Evolutionary conservation across 768 basidiomycete species (phyloP), one percentile per base, ranked within the genome.

Genomic region (Leucosporidium creatinivorum): DNA sequence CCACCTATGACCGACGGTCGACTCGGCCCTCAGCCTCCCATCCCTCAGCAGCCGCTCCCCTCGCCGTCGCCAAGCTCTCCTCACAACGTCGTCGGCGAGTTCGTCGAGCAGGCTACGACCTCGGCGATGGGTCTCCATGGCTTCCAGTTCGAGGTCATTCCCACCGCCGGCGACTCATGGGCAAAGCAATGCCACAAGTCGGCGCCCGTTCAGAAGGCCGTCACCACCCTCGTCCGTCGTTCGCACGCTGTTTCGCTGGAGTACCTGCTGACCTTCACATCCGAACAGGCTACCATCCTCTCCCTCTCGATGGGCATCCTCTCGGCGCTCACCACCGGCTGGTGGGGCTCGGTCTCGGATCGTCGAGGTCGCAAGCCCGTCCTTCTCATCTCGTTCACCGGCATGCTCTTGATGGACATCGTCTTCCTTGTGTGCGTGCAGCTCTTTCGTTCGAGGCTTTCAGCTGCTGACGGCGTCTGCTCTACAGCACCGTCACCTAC

Each of bases 311-410:
- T 77, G 72, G 80, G 80, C 23, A 65, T 79, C 8, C 69, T 81
- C 23, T 73, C 78, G 17, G 76, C 78, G 1, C 33, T 80, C 26
- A 80, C 79, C 4, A 79, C 79, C 18, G 79, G 79, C 1, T 80
- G 73, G 69, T 81, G 80, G 79, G 80, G 80, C 19, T 72, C 76
- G 23, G 71, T 70, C 9, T 78, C 77, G 4, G 80, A 81, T 66
- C 65, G 77, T 30, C 26, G 50, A 15, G 68, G 80, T 10, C 69
- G 81, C 44, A 79, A 77, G 21, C 74, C 69, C 28, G 74, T 80
- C 54, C 74, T 81, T 69, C 73, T 77, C 21, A 50, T 80, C 12
- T 74, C 76, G 15, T 63, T 77, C 44, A 28, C 72, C 9, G 79
- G 80, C 17, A 69, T 79, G 10, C 65, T 78, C 25, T 25, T 78